Evolutionary conservation across 768 basidiomycete genomes (phyloP).

Genomic region (Piloderma croceum): DNA sequence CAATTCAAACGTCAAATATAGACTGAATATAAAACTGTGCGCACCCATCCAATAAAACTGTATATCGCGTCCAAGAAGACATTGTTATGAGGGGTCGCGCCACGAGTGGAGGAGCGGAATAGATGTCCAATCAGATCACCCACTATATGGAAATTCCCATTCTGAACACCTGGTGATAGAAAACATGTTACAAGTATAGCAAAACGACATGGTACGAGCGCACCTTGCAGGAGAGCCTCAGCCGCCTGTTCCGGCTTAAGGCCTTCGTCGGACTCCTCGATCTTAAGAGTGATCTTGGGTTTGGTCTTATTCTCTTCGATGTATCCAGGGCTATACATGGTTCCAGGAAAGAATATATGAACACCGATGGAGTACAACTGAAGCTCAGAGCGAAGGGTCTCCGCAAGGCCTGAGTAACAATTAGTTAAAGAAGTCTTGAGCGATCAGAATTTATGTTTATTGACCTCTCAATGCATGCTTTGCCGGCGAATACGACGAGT

Average conservation of each 20-base stretch:
- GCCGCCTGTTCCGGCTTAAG: slow-evolving; percentile 50
- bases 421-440: background rate
- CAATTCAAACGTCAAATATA: slow-evolving; percentile 5
- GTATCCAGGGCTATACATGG: slow-evolving; percentile 62
- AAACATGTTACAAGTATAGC: background rate
- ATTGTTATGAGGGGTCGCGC: slow-evolving; percentile 50
- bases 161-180: slow-evolving; percentile 44
- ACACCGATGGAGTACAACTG: slow-evolving; percentile 58
- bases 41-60: slow-evolving; percentile 37
- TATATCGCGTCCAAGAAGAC: slow-evolving; percentile 42
- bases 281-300: slow-evolving; percentile 58
- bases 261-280: slow-evolving; percentile 61
- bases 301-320: slow-evolving; percentile 60
- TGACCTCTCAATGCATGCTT: slow-evolving; percentile 70
- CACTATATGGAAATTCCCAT: slow-evolving; percentile 58
- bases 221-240: slow-evolving; percentile 44
- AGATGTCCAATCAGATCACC: slow-evolving; percentile 52
- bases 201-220: slow-evolving; percentile 4
- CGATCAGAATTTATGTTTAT: slow-evolving; percentile 4
- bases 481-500: slow-evolving; percentile 60
- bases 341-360: slow-evolving; percentile 65
- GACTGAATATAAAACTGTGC: slow-evolving; percentile 10
- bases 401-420: slow-evolving; percentile 53
- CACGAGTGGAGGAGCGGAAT: slow-evolving; percentile 53
- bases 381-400: slow-evolving; percentile 62